phyloP scores from a whole-genome alignment of 352 stramenopile species.

The Globisporangium mamillatum region DNA sequence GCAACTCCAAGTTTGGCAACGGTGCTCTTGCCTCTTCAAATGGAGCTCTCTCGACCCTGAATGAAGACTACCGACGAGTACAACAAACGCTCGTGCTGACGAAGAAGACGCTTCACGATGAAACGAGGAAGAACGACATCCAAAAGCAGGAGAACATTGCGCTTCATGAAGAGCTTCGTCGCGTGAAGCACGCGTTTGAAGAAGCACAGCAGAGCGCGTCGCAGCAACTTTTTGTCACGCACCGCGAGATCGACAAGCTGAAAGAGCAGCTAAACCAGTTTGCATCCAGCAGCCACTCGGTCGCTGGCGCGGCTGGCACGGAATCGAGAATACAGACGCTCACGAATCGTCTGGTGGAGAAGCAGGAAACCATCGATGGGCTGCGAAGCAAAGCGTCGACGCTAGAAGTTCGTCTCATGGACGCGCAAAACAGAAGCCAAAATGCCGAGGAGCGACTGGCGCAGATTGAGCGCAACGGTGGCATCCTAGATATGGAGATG shows the following conservation, averaged over 20 bases:
- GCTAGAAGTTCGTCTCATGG: constrained; percentile 65
- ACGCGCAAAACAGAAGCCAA: constrained; percentile 41
- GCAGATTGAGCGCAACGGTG: constrained; percentile 63
- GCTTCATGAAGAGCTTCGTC: constrained; percentile 52
- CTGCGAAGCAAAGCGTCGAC: constrained; percentile 65
- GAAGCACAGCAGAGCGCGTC: constrained; percentile 32
- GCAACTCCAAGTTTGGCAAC: constrained; percentile 8
- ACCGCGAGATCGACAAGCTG: constrained; percentile 42
- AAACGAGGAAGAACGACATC: constrained; percentile 57
- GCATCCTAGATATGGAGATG: constrained; percentile 68
- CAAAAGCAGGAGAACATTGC: constrained; percentile 62
- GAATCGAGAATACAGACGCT: constrained; percentile 74
- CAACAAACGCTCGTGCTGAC: constrained; percentile 63
- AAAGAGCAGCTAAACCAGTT: constrained; percentile 42
- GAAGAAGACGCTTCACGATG: constrained; percentile 78
- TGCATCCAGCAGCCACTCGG: constrained; percentile 7
- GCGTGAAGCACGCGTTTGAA: constrained; percentile 42
- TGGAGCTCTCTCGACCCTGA: constrained; percentile 28
- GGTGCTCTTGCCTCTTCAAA: constrained; percentile 10
- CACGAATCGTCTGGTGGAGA: constrained; percentile 78
- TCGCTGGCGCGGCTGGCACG: constrained; percentile 27
- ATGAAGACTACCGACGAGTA: constrained; percentile 55
- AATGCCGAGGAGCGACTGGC: constrained; percentile 56
- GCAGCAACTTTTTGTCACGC: constrained; percentile 34
- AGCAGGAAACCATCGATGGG: constrained; percentile 75